Evolutionary conservation across 1,139 yeast genomes (phyloP).

Genomic region (Candida pseudoviswanathii): DNA sequence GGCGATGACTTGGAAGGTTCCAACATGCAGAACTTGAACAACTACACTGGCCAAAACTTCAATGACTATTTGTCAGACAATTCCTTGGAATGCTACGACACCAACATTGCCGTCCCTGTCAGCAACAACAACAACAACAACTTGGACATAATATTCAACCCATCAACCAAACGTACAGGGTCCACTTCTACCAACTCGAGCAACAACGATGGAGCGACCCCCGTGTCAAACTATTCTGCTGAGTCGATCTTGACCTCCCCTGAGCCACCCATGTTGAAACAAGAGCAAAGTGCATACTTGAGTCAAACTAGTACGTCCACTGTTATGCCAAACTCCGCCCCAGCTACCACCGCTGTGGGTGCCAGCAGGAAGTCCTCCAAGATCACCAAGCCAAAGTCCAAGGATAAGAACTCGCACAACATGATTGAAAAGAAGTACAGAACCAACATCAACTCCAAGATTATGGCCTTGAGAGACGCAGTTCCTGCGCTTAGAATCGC

Average conservation of each 20-base stretch:
- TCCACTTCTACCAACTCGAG: constrained; percentile 15
- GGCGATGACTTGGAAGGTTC: constrained; percentile 14
- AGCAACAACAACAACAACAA: constrained; percentile 1
- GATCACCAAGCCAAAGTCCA: constrained; percentile 38
- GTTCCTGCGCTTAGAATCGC: constrained; percentile 65
- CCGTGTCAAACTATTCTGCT: constrained; percentile 28
- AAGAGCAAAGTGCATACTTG: constrained; percentile 1
- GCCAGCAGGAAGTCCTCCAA: constrained; percentile 11
- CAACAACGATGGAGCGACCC: constrained; percentile 21
- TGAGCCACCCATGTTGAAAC: constrained; percentile 21
- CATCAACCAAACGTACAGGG: constrained; percentile 11
- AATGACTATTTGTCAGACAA: constrained; percentile 13
- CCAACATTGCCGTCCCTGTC: neutral
- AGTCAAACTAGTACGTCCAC: neutral
- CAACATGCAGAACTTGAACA: constrained; percentile 6
- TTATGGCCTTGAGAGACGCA: constrained; percentile 69
- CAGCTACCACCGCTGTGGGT: neutral
- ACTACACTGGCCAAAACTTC: constrained; percentile 8
- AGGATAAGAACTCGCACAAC: constrained; percentile 73
- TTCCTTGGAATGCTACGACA: constrained; percentile 12
- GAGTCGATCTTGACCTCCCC: constrained; percentile 37
- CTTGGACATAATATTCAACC: constrained; percentile 1
- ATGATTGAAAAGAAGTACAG: constrained; percentile 80
- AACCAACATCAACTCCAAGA: constrained; percentile 75
- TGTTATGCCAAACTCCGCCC: neutral